A percentile compares a stretch with the other conserved stretches of the same genome.
Conservation (phyloP, 2,329 filamentous ascomycete species). For the Alternaria sp. region DNA sequence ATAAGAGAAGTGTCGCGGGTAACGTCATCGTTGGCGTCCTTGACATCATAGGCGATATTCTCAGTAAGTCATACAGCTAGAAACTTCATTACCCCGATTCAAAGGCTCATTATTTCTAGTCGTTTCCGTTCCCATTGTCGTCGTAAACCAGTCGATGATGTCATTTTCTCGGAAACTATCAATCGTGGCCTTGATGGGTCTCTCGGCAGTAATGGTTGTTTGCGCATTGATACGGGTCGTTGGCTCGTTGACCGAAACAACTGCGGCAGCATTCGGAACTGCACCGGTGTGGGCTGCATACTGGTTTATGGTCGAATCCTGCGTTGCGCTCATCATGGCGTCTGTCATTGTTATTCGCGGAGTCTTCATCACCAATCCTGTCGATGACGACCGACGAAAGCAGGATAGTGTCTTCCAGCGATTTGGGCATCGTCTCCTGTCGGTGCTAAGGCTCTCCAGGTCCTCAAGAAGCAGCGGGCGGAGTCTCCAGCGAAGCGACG, state of each 20-base stretch:
- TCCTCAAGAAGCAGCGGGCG: background rate
- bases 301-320: slow-evolving; percentile 4
- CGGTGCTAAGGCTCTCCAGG: slow-evolving; percentile 4
- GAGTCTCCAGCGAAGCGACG: background rate
- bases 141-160: slow-evolving; percentile 9
- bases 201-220: slow-evolving; percentile 6
- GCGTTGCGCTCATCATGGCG: slow-evolving; percentile 5
- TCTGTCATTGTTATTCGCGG: slow-evolving; percentile 6
- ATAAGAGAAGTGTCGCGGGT: background rate
- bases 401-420: background rate
- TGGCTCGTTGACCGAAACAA: slow-evolving; percentile 3
- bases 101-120: background rate
- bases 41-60: slow-evolving; percentile 4
- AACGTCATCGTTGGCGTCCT: background rate
- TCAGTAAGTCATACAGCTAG: background rate
- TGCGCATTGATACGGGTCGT: slow-evolving; percentile 6
- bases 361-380: slow-evolving; percentile 1
- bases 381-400: background rate
- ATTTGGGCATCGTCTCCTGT: slow-evolving; percentile 1
- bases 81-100: background rate
- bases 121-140: background rate
- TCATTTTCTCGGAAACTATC: slow-evolving; percentile 5
- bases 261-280: background rate
- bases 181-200: slow-evolving; percentile 1
- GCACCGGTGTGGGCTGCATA: slow-evolving; percentile 10